Evolutionary conservation across 2,329 filamentous ascomycete species (phyloP), one percentile per base, ranked within the genome.

Genomic region (Verticillium albo-atrum): DNA sequence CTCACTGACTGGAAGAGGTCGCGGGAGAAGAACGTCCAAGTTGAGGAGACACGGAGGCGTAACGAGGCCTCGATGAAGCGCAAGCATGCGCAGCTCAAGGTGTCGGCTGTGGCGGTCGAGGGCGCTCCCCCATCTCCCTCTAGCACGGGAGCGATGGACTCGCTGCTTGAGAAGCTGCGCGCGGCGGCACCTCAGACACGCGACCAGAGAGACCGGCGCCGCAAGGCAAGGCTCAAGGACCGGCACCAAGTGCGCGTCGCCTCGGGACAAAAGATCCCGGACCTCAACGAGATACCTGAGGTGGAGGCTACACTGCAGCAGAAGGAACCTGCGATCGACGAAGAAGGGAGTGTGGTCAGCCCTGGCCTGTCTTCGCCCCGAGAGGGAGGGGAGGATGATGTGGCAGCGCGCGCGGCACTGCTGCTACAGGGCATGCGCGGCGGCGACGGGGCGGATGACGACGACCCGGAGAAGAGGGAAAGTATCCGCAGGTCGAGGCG

Each of bases 1-100:
- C 85, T 99, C 67, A 79, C 82, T 32, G 95, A 98, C 73, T 99
- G 95, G 91, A 97, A 94, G 89, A 94, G 89, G 84, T 96, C 92
- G 32, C 87, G 88, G 66, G 91, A 96, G 67, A 98, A 98, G 88
- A 99, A 98, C 76, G 76, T 94, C 23, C 73, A 82, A 30, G 75
- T 92, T 62, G 95, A 99, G 75, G 93, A 97, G 69, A 88, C 84
- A 58, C 87, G 88, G 67, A 90, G 86, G 66, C 89, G 91, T 65
- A 96, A 96, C 72, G 94, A 98, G 75, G 90, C 88, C 37, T 95
- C 89, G 51, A 91, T 98, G 87, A 94, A 94, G 74, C 89, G 94
- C 68, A 97, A 97, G 78, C 85, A 90, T 64, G 83, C 86, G n/a
- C 82, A 89, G 66, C 79, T 88, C 64, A 89, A 89, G 69, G 75